Conservation (phyloP, 225 moss, liverwort and hornwort genomes). For the Marchantia polymorpha region DNA sequence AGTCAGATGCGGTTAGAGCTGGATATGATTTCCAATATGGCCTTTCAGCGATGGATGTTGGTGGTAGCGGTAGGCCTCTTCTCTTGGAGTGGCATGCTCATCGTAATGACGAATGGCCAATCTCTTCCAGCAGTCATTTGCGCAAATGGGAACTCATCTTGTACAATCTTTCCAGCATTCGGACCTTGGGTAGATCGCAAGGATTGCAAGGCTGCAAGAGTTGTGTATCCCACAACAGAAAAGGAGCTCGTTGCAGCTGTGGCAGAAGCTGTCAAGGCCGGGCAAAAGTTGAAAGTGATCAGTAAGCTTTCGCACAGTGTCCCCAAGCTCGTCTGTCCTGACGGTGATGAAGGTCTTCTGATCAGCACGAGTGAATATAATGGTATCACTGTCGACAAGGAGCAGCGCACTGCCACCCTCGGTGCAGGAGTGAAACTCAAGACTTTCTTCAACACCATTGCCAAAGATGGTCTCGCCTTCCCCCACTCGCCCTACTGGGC, state of each 20-base stretch:
- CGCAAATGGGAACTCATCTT: neutral
- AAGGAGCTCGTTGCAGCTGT: constrained; percentile 46
- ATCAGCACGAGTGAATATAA: constrained; percentile 42
- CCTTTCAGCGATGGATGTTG: neutral
- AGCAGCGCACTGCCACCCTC: constrained; percentile 26
- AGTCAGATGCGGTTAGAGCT: too few species aligned
- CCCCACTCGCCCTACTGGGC: constrained; percentile 42
- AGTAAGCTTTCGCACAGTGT: constrained; percentile 38
- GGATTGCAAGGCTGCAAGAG: constrained; percentile 28
- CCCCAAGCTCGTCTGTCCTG: constrained; percentile 54
- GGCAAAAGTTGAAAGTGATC: constrained; percentile 50
- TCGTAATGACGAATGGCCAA: neutral
- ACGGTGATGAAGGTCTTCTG: constrained; percentile 10
- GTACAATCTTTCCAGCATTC: neutral
- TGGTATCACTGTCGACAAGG: constrained; percentile 18
- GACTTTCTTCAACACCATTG: constrained; percentile 32
- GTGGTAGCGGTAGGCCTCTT: neutral
- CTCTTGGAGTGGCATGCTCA: neutral
- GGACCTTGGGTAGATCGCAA: constrained; percentile 11
- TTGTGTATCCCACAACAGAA: constrained; percentile 46
- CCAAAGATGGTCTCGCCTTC: constrained; percentile 37
- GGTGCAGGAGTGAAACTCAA: constrained; percentile 52
- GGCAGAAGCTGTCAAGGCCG: constrained; percentile 31
- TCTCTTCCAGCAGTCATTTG: neutral
- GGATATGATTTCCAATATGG: neutral